Base-by-base conservation (phyloP, 441 rosid species). In the Isatis lusitanica region DNA sequence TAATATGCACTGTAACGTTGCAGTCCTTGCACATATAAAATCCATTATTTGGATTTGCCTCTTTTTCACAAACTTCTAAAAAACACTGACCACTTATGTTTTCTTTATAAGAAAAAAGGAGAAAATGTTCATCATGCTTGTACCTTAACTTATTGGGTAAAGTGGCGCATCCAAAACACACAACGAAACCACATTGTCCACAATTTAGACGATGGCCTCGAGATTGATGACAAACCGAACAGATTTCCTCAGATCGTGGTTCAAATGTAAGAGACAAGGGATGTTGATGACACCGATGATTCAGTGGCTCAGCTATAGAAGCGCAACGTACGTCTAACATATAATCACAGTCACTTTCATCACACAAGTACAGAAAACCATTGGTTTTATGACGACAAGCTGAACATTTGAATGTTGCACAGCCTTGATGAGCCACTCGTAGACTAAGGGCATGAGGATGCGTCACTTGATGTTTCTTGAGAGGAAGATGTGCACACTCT, bases 401-500 rank as follows among this genome's bases (percentile, higher is more conserved):
- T 21, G 24, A 21, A 21, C 24, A 21, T 21, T 21, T 21, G 24
- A 21, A 21, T 21, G 24, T 21, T 21, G 24, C 24, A 21, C 24
- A 21, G 24, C 24, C 24, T 21, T 21, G 1, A 21, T 21, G 24
- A 21, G 24, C 24, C 24, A 21, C 48, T 35, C 3, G 40, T 39
- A 71, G 31, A 15, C 1, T n/a, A n/a, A 66, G 57, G 8, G 46
- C 42, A 50, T 69, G 75, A 28, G 6, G 8, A 28, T 33, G 64
- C 2, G 15, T 8, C 2, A 28, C 58, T 17, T 66, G 9, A 0
- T 9, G 63, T 40, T 47, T 78, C 53, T 21, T 50, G 2, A 11
- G 52, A 9, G 78, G 73, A 43, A 74, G 66, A 35, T 74, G 38
- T 10, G 75, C 72, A 30, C 81, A 78, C 50, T 6, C 15, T 40